Evolutionary conservation across 148 eudicot genomes (phyloP), one percentile per base, ranked within the genome.

Genomic region (Vaccinium macrocarpon): DNA sequence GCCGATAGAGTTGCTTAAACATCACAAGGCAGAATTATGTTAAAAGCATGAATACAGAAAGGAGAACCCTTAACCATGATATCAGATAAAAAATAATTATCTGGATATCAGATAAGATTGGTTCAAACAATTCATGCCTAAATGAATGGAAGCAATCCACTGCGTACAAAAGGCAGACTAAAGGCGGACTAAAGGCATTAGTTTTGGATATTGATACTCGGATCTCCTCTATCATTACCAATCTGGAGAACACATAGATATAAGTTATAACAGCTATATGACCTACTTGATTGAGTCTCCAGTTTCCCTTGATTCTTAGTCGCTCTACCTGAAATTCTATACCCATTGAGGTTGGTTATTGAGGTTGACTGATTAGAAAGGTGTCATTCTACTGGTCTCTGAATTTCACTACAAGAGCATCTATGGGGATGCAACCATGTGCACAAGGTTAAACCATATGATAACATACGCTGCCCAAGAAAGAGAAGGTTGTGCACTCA

Each of bases 241-340:
- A 49, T 13, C 27, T n/a, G 53, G 25, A 49, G 79, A 46, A 76
- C 79, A 76, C 55, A 21, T 72, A 11, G 76, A 72, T 16, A n/a
- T 23, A n/a, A 49, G 76, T 35, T 38, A n/a, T 23, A n/a, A 76
- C 50, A 21, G 35, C 53, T 76, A 76, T 13, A 12, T 49, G 35
- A 76, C 79, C 79, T 48, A 76, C 53, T 21, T n/a, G 15, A 76
- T 19, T 76, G 32, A 76, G 79, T 76, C 57, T 49, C 12, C 79
- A 11, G 8, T 48, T 21, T n/a, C 8, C 21, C 11, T 38, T 73
- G 10, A 73, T 73, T 38, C 49, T 32, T 14, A 73, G 50, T 9
- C 10, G 23, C 48, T 73, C 76, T 6, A 35, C 19, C 23, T 35
- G 50, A 35, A 6, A 23, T 75, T 75, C 46, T 75, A 52, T 21